Base-by-base conservation (phyloP, 73 alveolate species). In the Chromera velia region DNA sequence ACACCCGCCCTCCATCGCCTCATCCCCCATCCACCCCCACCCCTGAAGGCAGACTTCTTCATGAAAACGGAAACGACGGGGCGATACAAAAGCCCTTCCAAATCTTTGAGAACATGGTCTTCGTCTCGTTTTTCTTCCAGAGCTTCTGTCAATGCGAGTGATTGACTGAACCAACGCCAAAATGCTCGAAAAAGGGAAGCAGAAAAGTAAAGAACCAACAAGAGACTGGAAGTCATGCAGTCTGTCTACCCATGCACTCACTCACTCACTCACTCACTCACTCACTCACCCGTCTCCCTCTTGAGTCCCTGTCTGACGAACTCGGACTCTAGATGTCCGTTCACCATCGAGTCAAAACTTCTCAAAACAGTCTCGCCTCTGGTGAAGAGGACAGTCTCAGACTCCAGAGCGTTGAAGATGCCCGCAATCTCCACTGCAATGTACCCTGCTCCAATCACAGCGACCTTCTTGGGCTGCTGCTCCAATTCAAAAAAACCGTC, bases 381-480 rank as follows among this genome's bases (percentile, higher is more conserved):
- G 4, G 84, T 91, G 80, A 90, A 72, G 72, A 91, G 87, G 72
- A 88, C 87, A 1, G 96, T 91, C 74, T 91, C 88, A 33, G 85
- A 88, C n/a, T 97, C 98, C 74, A 94, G 81, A 32, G 94, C 89
- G 66, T 84, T 88, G 77, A 94, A 73, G 49, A 94, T 89, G 28
- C 91, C 88, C 0, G 94, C 93, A 88, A 93, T 86, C 87, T 94
- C 98, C 28, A 92, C 93, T 0, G 96, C 95, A 27, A 94, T 92
- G 89, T 94, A 94, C 32, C 97, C 96, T 9, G 96, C 98, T 1
- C 97, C 98, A 32, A 92, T 67, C 40, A 94, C 93, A 1, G 91
- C 84, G 33, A 90, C 88, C 71, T 83, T 87, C 90, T 94, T 92
- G 26, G 98, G 98, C 32, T 92, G 90, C 74, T 91, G 88, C 68